phyloP scores from a whole-genome alignment of 352 stramenopile species.

The Elongisporangium anandrum region DNA sequence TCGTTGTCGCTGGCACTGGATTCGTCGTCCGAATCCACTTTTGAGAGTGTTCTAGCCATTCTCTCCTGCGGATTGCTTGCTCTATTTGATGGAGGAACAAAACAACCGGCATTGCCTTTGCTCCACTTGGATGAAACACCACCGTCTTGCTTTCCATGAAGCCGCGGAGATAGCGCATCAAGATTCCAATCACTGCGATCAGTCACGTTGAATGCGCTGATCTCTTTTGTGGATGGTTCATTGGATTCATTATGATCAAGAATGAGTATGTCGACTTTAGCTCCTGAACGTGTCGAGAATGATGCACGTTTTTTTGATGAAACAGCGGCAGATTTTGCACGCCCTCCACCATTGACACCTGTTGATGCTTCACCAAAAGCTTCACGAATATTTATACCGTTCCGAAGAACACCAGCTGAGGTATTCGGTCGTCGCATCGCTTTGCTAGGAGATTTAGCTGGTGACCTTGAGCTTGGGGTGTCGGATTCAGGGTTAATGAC shows the following conservation, averaged over 20 bases:
- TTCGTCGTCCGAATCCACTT: background rate
- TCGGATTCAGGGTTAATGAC: slow-evolving; percentile 12
- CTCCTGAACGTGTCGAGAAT: background rate
- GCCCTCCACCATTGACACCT: background rate
- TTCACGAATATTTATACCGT: slow-evolving; percentile 33
- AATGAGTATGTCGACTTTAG: background rate
- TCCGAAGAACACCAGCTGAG: slow-evolving; percentile 41
- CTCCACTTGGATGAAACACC: background rate
- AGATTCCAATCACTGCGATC: slow-evolving; percentile 46
- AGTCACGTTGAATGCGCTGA: background rate
- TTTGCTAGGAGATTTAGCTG: slow-evolving; percentile 5
- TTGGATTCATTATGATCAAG: background rate
- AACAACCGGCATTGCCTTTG: background rate
- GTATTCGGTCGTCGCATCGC: slow-evolving; percentile 42
- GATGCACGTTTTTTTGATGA: slow-evolving; percentile 2
- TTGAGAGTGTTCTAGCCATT: background rate
- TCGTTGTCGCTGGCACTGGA: background rate
- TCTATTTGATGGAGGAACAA: background rate
- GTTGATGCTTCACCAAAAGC: slow-evolving; percentile 42
- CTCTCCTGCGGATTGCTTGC: background rate
- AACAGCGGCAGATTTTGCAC: background rate
- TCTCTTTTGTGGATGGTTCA: background rate
- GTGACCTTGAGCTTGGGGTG: slow-evolving; percentile 3
- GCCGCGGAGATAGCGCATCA: slow-evolving; percentile 43
- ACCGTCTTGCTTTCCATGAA: slow-evolving; percentile 24